These are phyloP conservation scores for Raphanus hybrid DNA, from an alignment of 441 rosid species.

Conservation along the genomic window DNA sequence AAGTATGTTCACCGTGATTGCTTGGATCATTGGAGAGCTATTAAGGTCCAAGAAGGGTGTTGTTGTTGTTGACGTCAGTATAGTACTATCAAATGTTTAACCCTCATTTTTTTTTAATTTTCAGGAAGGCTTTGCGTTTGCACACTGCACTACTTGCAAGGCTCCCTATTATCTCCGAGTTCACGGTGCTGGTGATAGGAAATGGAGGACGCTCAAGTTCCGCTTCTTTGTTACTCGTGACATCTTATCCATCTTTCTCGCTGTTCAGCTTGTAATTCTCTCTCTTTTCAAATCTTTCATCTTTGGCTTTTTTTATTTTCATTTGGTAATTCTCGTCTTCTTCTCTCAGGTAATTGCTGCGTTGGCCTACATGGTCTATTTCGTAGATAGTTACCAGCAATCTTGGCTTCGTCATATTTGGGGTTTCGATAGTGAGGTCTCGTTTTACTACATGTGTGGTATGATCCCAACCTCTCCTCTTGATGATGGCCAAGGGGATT, in stretches of 20 bases:
- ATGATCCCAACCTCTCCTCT: conserved; percentile 41
- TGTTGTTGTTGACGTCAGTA: neutral
- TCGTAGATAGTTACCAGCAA: conserved; percentile 77
- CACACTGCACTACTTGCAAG: conserved; percentile 99
- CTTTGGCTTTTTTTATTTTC: neutral
- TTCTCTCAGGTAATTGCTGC: conserved; percentile 82
- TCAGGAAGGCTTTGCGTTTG: conserved; percentile 99
- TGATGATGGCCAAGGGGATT: conserved; percentile 12
- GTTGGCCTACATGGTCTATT: conserved; percentile 84
- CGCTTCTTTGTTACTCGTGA: conserved; percentile 99
- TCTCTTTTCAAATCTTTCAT: neutral
- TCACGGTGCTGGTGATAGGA: conserved; percentile 95
- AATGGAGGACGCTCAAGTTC: conserved; percentile 95
- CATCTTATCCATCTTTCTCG: conserved; percentile 85
- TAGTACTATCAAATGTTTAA: neutral
- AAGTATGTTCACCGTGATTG: conserved; percentile 98
- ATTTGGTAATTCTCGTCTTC: conserved; percentile 10
- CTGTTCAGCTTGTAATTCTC: conserved; percentile 78
- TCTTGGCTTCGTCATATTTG: conserved; percentile 92
- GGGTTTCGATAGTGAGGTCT: conserved; percentile 87
- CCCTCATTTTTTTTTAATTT: conserved; percentile 6
- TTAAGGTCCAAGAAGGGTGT: conserved; percentile 54
- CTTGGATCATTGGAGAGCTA: conserved; percentile 98
- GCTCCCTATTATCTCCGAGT: conserved; percentile 96
- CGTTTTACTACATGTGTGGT: conserved; percentile 99